Evolutionary conservation across 257 asterid genomes (phyloP), one percentile per base, ranked within the genome.

Genomic region (Primulina eburnea): DNA sequence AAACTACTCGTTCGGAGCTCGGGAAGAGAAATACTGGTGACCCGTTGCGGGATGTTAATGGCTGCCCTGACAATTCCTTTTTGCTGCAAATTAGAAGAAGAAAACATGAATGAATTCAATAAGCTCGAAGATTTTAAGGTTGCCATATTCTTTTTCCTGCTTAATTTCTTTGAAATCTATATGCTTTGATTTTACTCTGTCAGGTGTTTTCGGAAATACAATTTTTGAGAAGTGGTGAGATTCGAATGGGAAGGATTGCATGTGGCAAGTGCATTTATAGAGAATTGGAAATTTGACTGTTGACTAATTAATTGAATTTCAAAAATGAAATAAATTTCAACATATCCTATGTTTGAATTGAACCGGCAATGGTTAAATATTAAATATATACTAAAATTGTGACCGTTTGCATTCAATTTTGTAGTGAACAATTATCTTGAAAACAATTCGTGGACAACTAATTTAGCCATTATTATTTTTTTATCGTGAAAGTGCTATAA

Each of bases 31-130:
- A 71, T 62, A 5, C 12, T 6, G 55, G 71, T 6, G 67, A 66
- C 68, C 62, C 82, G 78, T 10, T 21, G 37, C 4, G 80, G 77
- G 69, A 71, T 62, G 24, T 78, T 74, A 60, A 74, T 58, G 57
- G 78, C 38, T 28, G 80, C 76, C 68, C 43, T 68, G 0, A 75
- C 56, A 1, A 0, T 32, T 5, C 55, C 43, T 60, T 33, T 64
- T 12, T 38, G 58, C 33, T 69, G 76, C 0, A 61, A 40, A 21
- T 73, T 2, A 8, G 67, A 28, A 9, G 69, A 70, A 47, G 72
- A 40, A 18, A 21, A 28, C 6, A 65, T 7, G 52, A 66, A 60
- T 0, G 79, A 64, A 4, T 64, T 55, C 52, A 65, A 75, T 18
- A 72, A 18, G 64, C 38, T 67, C 2, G 81, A 62, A 18, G 83